These are phyloP conservation scores for Phytophthora brassicae DNA, from an alignment of 352 stramenopile species.

Conservation along the genomic window DNA sequence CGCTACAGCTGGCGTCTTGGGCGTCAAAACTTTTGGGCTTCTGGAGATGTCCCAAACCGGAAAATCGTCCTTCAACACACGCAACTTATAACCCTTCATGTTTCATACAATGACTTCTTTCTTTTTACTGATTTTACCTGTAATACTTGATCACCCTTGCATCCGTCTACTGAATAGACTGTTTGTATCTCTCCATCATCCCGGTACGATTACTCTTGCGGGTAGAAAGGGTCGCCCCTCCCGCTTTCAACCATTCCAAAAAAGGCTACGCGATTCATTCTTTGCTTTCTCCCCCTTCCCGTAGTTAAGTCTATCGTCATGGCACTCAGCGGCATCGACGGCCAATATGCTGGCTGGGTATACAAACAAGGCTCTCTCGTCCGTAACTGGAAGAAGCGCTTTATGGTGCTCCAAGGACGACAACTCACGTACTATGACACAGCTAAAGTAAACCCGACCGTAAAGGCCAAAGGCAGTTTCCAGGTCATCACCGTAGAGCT, in stretches of 20 bases:
- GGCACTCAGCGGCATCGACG: conserved; percentile 41
- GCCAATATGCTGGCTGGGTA: conserved; percentile 74
- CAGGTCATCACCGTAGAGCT: conserved; percentile 86
- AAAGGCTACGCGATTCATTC: conserved; percentile 9
- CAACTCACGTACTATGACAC: conserved; percentile 88
- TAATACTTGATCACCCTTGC: too few relatives aligned
- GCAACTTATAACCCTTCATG: not conserved
- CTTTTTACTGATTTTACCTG: not conserved
- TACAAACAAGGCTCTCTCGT: conserved; percentile 85
- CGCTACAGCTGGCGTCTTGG: not conserved
- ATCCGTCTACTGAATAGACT: too few relatives aligned
- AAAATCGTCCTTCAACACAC: not conserved
- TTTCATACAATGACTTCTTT: not conserved
- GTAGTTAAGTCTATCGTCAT: too few relatives aligned
- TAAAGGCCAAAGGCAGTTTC: conserved; percentile 80
- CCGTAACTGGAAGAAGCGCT: conserved; percentile 87
- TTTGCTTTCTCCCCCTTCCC: conserved; percentile 1
- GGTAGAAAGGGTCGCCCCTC: not conserved
- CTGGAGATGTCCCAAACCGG: not conserved
- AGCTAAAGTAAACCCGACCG: conserved; percentile 48
- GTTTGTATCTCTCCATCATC: too few relatives aligned
- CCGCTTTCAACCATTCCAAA: too few relatives aligned
- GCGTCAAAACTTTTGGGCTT: not conserved
- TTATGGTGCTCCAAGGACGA: conserved; percentile 79
- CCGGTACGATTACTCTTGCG: not conserved